A percentile compares a stretch with the other conserved stretches of the same genome.
These are phyloP conservation scores for Pelargonium nanum DNA, from an alignment of 345 rosid species.

Conservation along the genomic window DNA sequence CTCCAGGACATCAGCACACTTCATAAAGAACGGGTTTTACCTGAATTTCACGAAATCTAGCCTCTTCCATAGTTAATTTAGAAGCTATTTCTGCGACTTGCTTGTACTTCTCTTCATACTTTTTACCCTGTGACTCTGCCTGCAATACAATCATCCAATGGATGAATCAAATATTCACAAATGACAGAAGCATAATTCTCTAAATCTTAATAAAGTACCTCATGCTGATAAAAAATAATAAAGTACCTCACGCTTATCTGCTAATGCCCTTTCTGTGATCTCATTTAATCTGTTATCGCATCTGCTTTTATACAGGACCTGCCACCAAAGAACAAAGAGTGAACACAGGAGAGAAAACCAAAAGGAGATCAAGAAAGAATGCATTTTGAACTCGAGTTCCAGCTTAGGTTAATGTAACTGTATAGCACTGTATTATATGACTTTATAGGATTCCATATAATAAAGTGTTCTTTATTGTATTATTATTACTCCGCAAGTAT, in stretches of 20 bases:
- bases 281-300: constrained; percentile 93
- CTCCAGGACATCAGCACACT: neutral
- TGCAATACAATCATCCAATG: constrained; percentile 24
- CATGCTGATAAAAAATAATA: too few species aligned
- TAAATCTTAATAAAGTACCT: constrained; percentile 39
- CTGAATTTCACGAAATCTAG: constrained; percentile 86
- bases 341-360: constrained; percentile 3
- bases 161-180: constrained; percentile 14
- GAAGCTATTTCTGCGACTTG: constrained; percentile 95
- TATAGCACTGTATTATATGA: neutral
- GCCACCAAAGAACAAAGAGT: constrained; percentile 8
- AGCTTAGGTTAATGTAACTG: neutral
- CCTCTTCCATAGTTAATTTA: constrained; percentile 88
- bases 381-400: constrained; percentile 8
- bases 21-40: constrained; percentile 23
- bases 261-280: constrained; percentile 81
- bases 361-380: neutral
- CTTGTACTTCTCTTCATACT: constrained; percentile 94
- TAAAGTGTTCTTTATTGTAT: neutral
- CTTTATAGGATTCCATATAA: too few species aligned
- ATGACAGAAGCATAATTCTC: constrained; percentile 4
- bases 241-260: constrained; percentile 92
- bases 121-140: constrained; percentile 83
- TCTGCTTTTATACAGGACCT: constrained; percentile 91
- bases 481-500: neutral